Evolutionary conservation across 352 stramenopile species (phyloP).

Genomic region (Plasmopara viticola): DNA sequence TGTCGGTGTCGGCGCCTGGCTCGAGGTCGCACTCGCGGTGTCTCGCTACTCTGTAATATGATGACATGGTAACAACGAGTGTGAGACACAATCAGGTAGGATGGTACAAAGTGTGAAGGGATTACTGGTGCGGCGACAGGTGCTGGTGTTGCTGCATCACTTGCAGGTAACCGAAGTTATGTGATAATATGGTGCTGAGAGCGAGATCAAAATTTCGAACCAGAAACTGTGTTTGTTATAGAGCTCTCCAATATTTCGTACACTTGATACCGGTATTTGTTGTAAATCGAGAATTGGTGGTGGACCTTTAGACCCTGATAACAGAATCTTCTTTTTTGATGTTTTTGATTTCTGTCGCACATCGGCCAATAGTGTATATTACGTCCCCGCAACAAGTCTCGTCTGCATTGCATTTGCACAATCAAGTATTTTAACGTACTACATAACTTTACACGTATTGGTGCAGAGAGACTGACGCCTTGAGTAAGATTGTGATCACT

Average conservation of each 20-base stretch:
- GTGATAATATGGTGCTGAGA: constrained; percentile 10
- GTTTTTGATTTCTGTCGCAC: not conserved
- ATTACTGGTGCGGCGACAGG: constrained; percentile 11
- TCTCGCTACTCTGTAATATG: constrained; percentile 8
- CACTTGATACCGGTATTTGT: not conserved
- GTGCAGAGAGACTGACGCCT: not conserved
- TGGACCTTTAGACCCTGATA: constrained; percentile 9
- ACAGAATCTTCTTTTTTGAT: constrained; percentile 1
- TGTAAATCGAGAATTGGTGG: constrained; percentile 1
- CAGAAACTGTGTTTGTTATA: constrained; percentile 8
- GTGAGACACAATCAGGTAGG: not conserved
- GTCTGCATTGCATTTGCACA: constrained; percentile 7
- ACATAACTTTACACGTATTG: not conserved
- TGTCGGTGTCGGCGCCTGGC: constrained; percentile 10
- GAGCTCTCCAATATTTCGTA: not conserved
- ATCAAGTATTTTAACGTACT: constrained; percentile 2
- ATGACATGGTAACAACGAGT: constrained; percentile 3
- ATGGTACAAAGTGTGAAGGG: constrained; percentile 1
- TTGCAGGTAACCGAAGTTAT: not conserved
- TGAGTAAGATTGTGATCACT: no score
- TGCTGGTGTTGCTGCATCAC: constrained; percentile 16
- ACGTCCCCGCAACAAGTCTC: constrained; percentile 1
- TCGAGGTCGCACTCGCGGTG: constrained; percentile 8
- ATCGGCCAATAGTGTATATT: not conserved
- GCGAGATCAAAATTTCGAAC: constrained; percentile 16